A percentile compares a stretch with the other conserved stretches of the same genome.
These are phyloP conservation scores for Mycena filopes DNA, from an alignment of 768 basidiomycete species.

Conservation along the genomic window DNA sequence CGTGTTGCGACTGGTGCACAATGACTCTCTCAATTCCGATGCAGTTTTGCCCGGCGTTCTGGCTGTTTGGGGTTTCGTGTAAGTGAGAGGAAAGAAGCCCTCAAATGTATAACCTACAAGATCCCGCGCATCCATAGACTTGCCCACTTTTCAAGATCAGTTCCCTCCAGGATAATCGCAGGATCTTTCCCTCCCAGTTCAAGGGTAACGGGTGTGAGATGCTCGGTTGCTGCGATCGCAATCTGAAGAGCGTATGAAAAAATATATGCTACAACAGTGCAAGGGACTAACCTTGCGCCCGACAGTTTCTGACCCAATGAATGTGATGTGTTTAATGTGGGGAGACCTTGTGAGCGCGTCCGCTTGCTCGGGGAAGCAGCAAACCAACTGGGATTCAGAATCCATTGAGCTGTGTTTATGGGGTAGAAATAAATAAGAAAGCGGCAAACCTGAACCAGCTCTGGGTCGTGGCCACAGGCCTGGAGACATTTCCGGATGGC, in stretches of 20 bases:
- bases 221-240: constrained; percentile 83
- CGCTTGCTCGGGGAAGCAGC: constrained; percentile 90
- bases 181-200: constrained; percentile 98
- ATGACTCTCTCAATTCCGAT: constrained; percentile 96
- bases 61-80: constrained; percentile 59
- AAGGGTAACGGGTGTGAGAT: constrained; percentile 91
- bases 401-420: not conserved
- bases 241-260: constrained; percentile 56
- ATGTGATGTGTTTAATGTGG: constrained; percentile 91
- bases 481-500: constrained; percentile 81
- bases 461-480: constrained; percentile 83
- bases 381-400: constrained; percentile 65
- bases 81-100: not conserved
- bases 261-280: not conserved
- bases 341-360: constrained; percentile 82
- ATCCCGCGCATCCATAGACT: constrained; percentile 91
- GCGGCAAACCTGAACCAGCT: constrained; percentile 80
- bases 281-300: constrained; percentile 71
- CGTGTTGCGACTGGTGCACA: constrained; percentile 82
- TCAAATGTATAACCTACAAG: constrained; percentile 70
- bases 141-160: constrained; percentile 83
- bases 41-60: constrained; percentile 95
- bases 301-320: constrained; percentile 85
- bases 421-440: constrained; percentile 19
- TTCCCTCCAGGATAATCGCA: constrained; percentile 86